Evolutionary conservation across 2,329 filamentous ascomycete species (phyloP), one percentile per base, ranked within the genome.

Genomic region (Claviceps digitariae): DNA sequence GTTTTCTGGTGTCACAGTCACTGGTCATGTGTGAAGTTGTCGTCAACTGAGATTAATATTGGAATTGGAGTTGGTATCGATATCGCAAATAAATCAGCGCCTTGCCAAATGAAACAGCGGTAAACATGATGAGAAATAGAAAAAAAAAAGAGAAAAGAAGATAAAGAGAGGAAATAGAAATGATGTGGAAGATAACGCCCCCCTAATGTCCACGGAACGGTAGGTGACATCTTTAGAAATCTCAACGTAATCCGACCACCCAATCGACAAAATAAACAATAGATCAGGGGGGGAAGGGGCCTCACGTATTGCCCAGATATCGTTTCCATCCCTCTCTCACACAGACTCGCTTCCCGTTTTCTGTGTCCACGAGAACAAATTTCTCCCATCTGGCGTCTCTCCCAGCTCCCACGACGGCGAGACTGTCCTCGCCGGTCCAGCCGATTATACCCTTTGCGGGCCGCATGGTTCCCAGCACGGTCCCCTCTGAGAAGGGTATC

Each of bases 311-410:
- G 7, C 71, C 72, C 51, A 90, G 69, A 70, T 90, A 93, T 61
- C 82, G 77, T 68, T 88, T 91, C 89, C 89, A 94, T 2, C 86
- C 87, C 62, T 90, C 84, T 57, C 86, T 76, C 31, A 81, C 70
- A 57, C 86, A 80, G 51, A 79, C 73, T 46, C 82, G 76, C 58
- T 79, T 81, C 10, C 87, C 86, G 57, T 86, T 82, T 23, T 83
- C 78, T 15, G 78, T 78, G 53, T 84, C 77, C n/a, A 76, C 76
- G 51, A 94, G 72, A 21, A 83, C 73, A 61, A 95, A 95, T 56
- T 86, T 90, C 71, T 96, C 90, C 89, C 90, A 96, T 50, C 86
- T 77, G 17, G 86, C 86, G 64, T 93, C 87, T 55, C 78, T 76
- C 0, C 90, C 90, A 1, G 87, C 86, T 3, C 90, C 86, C 50